Evolutionary conservation across 2,329 filamentous ascomycete genomes (phyloP), one percentile per base, ranked within the genome.

Genomic region (Talaromyces islandicus): DNA sequence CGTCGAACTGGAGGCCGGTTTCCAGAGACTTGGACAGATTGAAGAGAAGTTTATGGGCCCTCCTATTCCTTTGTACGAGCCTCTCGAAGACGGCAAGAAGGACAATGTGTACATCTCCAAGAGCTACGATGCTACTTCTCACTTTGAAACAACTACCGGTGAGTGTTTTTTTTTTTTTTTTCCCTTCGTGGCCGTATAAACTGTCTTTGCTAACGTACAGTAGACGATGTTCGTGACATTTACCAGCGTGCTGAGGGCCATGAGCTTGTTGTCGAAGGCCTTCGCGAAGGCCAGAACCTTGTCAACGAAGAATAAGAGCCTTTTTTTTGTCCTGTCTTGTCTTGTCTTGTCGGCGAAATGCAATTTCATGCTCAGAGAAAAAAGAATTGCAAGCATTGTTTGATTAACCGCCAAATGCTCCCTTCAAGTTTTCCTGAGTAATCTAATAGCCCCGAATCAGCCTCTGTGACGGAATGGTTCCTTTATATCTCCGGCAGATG

Each of bases 21-120:
- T 97, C 66, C 92, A 97, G 71, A 88, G 93, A 66, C 87, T 99
- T 30, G 94, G 94, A 68, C 85, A 86, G 75, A 94, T 97, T 64
- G 92, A 97, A 80, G 94, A 97, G 84, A 92, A 92, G 76, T 99
- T 97, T 80, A 92, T 96, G 89, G 90, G 91, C 27, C 80, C 91
- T 30, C 91, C 94, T 19, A 96, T 97, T 66, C 92, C 94, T 57
- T 84, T 99, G 63, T 97, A 97, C 77, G 92, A 96, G 78, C 95
- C 94, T 24, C 75, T 93, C 54, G 89, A 91, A 71, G 85, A 88
- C 71, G 94, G 94, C 64, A 82, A 80, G 67, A 89, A 87, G 68
- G 92, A 97, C 81, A 92, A 92, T 77, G 88, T 99, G 76, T 99
- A 92, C 81, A 92, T 99, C 74, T 96, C 92, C 71, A 97, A 95